phyloP scores from a whole-genome alignment of 2,329 filamentous ascomycete genomes.

The Tolypocladium paradoxum region DNA sequence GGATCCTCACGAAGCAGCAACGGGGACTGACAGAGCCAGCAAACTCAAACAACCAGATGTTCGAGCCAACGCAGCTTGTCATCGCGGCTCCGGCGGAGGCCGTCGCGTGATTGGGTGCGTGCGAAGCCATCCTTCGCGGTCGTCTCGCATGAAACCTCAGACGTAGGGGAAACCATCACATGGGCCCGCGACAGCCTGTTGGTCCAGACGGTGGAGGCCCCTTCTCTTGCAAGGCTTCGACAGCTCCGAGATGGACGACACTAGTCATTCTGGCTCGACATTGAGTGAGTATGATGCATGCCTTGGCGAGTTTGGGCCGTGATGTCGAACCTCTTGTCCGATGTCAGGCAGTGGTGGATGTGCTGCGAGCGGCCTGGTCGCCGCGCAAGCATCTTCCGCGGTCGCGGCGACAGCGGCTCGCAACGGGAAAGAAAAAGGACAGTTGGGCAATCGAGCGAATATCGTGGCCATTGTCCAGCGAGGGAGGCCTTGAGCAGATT shows the following conservation, averaged over 20 bases:
- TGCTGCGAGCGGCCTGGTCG: background rate
- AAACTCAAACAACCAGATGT: background rate
- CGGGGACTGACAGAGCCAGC: background rate
- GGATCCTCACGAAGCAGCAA: background rate
- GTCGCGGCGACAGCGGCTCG: background rate
- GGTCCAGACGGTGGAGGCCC: background rate
- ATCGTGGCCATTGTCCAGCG: background rate
- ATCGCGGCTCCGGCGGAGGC: background rate
- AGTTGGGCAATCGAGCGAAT: background rate
- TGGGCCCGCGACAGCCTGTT: background rate
- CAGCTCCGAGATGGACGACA: background rate
- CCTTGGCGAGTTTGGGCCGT: background rate
- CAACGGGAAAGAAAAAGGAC: background rate
- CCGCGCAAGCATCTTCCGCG: too few relatives aligned
- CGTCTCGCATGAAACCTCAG: conserved; percentile 6
- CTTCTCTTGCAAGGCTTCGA: background rate
- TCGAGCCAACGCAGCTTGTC: background rate
- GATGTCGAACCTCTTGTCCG: background rate
- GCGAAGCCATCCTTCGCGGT: background rate
- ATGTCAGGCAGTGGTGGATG: background rate
- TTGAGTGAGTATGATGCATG: background rate
- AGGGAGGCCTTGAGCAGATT: background rate
- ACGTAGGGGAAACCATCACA: background rate
- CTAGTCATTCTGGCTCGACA: background rate
- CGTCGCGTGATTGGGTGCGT: background rate